A percentile compares a stretch with the other conserved stretches of the same genome.
Evolutionary conservation across 139 green algal genomes (phyloP).

Genomic region (Haematococcus lacustris): DNA sequence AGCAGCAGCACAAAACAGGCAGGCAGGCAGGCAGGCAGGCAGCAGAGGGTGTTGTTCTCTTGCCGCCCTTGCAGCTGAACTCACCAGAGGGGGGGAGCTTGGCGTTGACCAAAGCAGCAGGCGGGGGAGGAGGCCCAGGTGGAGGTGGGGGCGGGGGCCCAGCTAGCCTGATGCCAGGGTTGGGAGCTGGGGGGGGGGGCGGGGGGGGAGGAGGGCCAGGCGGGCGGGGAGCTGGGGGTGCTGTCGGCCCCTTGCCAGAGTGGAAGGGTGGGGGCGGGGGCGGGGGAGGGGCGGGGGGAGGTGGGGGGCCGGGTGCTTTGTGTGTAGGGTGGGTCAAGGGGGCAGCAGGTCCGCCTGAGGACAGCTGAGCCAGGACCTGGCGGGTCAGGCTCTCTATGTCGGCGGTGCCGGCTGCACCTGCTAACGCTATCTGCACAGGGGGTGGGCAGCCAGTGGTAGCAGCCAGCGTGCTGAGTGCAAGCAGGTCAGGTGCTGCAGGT

Average conservation of each 20-base stretch:
- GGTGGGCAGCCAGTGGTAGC: too few species aligned
- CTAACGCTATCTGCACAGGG: slow-evolving; percentile 13
- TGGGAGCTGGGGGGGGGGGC: neutral
- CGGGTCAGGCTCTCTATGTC: slow-evolving; percentile 58
- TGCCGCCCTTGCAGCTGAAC: neutral
- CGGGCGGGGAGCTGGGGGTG: slow-evolving; percentile 8
- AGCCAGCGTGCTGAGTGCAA: neutral
- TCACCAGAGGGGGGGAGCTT: neutral
- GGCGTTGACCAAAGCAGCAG: neutral
- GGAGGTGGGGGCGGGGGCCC: slow-evolving; percentile 8
- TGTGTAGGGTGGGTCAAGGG: neutral
- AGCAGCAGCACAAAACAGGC: neutral
- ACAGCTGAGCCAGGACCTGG: slow-evolving; percentile 67
- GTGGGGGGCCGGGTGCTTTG: too few species aligned
- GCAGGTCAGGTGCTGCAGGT: too few species aligned
- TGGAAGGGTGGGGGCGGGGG: slow-evolving; percentile 1
- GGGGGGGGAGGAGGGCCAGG: neutral
- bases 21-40: too few species aligned
- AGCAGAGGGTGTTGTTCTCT: neutral
- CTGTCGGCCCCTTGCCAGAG: neutral
- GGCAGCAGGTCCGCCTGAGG: slow-evolving; percentile 6
- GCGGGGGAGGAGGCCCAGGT: slow-evolving; percentile 6
- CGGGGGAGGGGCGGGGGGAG: neutral
- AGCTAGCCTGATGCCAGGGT: too few species aligned
- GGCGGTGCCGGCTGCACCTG: slow-evolving; percentile 24